These are phyloP conservation scores for Oryza brachyantha DNA, from an alignment of 176 grass and related monocot species.

Conservation along the genomic window DNA sequence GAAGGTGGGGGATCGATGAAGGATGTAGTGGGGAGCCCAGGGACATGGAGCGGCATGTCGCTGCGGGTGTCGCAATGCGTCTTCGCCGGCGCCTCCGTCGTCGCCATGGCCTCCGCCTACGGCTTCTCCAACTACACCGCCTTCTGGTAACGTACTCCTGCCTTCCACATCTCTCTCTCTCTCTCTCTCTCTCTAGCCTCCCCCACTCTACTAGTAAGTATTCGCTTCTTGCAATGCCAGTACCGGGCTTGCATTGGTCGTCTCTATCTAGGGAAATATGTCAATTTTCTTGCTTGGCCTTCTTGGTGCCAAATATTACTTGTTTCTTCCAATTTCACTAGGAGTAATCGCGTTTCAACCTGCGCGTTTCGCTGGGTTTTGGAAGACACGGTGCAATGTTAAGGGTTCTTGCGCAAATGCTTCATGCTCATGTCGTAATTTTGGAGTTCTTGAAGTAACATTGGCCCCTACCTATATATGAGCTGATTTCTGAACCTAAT, in stretches of 20 bases:
- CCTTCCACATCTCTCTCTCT: not conserved
- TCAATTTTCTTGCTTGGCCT: not conserved
- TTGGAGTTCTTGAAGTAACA: not conserved
- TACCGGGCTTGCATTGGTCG: not conserved
- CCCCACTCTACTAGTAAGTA: no score
- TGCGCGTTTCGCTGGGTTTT: not conserved
- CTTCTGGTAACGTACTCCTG: conserved; percentile 34
- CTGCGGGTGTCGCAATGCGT: conserved; percentile 60
- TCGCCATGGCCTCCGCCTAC: conserved; percentile 47
- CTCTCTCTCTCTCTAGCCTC: not conserved
- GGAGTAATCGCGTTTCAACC: not conserved
- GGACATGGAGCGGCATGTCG: conserved; percentile 68
- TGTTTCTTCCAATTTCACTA: not conserved
- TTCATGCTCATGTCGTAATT: not conserved
- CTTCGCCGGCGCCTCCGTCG: conserved; percentile 50
- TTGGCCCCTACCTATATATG: not conserved
- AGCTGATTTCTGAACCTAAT: no score
- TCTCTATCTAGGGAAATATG: not conserved
- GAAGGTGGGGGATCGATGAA: conserved; percentile 35
- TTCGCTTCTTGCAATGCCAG: not conserved
- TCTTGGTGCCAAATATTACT: not conserved
- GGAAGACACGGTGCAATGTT: not conserved
- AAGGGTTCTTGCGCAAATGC: not conserved
- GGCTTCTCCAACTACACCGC: conserved; percentile 60
- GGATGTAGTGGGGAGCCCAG: conserved; percentile 57